These are phyloP conservation scores for Leishmania amazonensis DNA, from an alignment of 208 protist species.

Conservation along the genomic window DNA sequence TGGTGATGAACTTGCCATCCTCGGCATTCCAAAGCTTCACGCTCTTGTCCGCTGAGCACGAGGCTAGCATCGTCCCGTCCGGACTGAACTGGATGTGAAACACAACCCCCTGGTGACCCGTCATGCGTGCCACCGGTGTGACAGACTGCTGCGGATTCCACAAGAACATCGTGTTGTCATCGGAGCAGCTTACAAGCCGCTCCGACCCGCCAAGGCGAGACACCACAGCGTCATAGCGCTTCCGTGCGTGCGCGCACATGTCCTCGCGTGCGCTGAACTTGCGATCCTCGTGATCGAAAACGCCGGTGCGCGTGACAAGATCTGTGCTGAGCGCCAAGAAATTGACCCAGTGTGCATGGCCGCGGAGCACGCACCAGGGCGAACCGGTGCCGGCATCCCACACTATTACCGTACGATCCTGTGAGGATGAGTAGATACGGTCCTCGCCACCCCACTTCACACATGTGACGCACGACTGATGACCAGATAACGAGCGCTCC, in stretches of 20 bases:
- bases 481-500: conserved; percentile 92
- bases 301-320: conserved; percentile 95
- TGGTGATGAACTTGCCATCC: conserved; percentile 93
- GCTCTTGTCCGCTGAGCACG: conserved; percentile 98
- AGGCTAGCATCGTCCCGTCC: conserved; percentile 96
- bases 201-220: conserved; percentile 74
- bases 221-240: conserved; percentile 87
- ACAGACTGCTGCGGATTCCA: conserved; percentile 92
- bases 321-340: conserved; percentile 97
- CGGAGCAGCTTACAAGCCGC: conserved; percentile 93
- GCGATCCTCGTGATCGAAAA: conserved; percentile 94
- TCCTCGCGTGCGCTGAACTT: conserved; percentile 56
- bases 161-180: conserved; percentile 98
- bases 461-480: conserved; percentile 97
- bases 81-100: conserved; percentile 98
- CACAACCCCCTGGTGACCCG: conserved; percentile 93
- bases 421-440: conserved; percentile 95
- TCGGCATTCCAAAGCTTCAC: conserved; percentile 97
- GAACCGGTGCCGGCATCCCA: conserved; percentile 89
- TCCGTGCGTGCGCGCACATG: conserved; percentile 63
- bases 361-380: conserved; percentile 80
- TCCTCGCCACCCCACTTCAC: conserved; percentile 96
- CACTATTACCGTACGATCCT: conserved; percentile 98
- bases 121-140: conserved; percentile 92
- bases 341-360: conserved; percentile 99